Evolutionary conservation across 305 asterid species (phyloP).

Genomic region (Lippia alba): DNA sequence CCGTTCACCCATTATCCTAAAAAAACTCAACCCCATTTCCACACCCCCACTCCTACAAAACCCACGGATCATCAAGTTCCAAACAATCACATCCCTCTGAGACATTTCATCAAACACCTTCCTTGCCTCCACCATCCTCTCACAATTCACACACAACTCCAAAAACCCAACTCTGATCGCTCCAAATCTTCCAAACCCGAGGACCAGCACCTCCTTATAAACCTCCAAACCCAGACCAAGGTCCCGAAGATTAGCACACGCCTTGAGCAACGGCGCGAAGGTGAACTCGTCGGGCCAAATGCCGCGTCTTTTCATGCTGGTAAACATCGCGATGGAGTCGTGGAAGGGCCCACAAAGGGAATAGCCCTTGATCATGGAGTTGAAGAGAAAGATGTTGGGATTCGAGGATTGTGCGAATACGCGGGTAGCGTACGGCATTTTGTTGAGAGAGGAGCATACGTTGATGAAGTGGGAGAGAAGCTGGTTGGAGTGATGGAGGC

Average conservation of each 20-base stretch:
- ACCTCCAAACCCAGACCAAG: constrained; percentile 48
- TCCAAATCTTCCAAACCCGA: constrained; percentile 55
- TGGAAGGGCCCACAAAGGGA: constrained; percentile 54
- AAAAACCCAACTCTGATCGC: constrained; percentile 51
- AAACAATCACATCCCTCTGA: constrained; percentile 56
- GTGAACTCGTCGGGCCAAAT: constrained; percentile 70
- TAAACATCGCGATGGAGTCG: constrained; percentile 44
- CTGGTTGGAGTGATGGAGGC: constrained; percentile 64
- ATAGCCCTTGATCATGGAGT: constrained; percentile 64
- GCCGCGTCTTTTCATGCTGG: constrained; percentile 53
- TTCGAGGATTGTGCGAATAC: constrained; percentile 50
- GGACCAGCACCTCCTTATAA: constrained; percentile 48
- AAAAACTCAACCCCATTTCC: constrained; percentile 50
- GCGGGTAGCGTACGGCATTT: constrained; percentile 54
- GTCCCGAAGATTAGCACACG: constrained; percentile 52
- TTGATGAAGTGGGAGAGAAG: constrained; percentile 70
- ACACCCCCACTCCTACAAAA: constrained; percentile 53
- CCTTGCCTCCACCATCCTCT: constrained; percentile 50
- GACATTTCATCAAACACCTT: constrained; percentile 69
- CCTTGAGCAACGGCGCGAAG: constrained; percentile 63
- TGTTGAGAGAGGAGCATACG: constrained; percentile 50
- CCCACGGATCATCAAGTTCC: constrained; percentile 76
- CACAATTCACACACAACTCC: constrained; percentile 51
- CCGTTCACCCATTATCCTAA: constrained; percentile 56
- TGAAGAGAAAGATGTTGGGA: constrained; percentile 68